A percentile compares a stretch with the other conserved stretches of the same genome.
Evolutionary conservation across 1,284 basidiomycete species (phyloP).

Genomic region (Sporisorium reilianum): DNA sequence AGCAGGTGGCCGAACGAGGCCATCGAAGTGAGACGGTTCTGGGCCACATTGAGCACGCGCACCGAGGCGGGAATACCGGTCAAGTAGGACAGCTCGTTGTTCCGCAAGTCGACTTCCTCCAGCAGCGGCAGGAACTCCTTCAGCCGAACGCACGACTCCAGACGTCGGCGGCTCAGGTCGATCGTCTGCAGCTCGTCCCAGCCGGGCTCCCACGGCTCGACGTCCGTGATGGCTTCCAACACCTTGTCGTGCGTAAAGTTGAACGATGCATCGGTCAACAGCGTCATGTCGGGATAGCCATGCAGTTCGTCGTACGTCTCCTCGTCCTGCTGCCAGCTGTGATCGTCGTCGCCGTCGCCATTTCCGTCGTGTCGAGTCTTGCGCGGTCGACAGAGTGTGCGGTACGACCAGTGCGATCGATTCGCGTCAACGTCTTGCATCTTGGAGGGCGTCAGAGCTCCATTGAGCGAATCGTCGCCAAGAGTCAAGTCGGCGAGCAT

Average conservation of each 20-base stretch:
- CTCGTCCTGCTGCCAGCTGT: constrained; percentile 23
- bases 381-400: constrained; percentile 38
- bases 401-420: constrained; percentile 48
- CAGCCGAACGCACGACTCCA: constrained; percentile 89
- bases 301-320: constrained; percentile 51
- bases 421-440: constrained; percentile 26
- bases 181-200: constrained; percentile 86
- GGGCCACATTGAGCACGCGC: constrained; percentile 48
- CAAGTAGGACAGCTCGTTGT: constrained; percentile 61
- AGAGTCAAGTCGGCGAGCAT: constrained; percentile 48
- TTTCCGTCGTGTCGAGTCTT: constrained; percentile 20
- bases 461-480: constrained; percentile 19
- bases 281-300: constrained; percentile 50
- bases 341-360: constrained; percentile 11
- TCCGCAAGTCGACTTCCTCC: constrained; percentile 79
- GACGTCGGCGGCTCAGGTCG: constrained; percentile 81
- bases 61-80: constrained; percentile 61
- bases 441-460: constrained; percentile 16
- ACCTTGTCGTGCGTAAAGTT: constrained; percentile 89
- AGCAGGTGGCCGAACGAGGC: constrained; percentile 89
- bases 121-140: constrained; percentile 93
- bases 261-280: constrained; percentile 89
- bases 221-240: constrained; percentile 91
- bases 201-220: constrained; percentile 92
- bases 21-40: constrained; percentile 79